Conservation (phyloP, 2,329 filamentous ascomycete genomes). For the Orbilia quercus region DNA sequence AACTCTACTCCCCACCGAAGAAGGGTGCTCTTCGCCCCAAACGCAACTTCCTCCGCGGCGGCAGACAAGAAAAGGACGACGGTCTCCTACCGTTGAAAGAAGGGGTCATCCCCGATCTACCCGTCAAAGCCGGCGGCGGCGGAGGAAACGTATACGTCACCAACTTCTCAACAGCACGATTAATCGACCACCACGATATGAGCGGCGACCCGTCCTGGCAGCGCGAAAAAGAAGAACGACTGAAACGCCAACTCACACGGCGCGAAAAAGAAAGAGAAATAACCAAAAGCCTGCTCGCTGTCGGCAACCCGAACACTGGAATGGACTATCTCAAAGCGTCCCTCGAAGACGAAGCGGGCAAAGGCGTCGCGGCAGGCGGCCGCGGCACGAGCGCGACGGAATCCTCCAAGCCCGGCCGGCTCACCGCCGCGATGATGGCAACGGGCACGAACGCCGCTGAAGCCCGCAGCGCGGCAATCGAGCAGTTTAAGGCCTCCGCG, state of each 20-base stretch:
- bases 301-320: slow-evolving; percentile 57
- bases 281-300: slow-evolving; percentile 71
- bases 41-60: slow-evolving; percentile 64
- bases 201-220: slow-evolving; percentile 68
- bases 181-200: slow-evolving; percentile 74
- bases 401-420: background rate
- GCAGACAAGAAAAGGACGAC: slow-evolving; percentile 61
- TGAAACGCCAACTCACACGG: slow-evolving; percentile 73
- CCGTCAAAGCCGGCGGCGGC: slow-evolving; percentile 63
- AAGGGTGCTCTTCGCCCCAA: slow-evolving; percentile 58
- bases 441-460: slow-evolving; percentile 25
- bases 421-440: background rate
- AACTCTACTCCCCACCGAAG: slow-evolving; percentile 64
- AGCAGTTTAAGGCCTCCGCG: slow-evolving; percentile 29
- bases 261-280: slow-evolving; percentile 79
- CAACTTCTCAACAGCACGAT: slow-evolving; percentile 66
- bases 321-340: slow-evolving; percentile 59
- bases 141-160: slow-evolving; percentile 65
- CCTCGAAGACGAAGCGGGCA: slow-evolving; percentile 41
- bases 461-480: slow-evolving; percentile 17
- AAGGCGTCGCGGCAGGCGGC: slow-evolving; percentile 15
- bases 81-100: slow-evolving; percentile 60
- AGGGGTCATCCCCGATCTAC: slow-evolving; percentile 57
- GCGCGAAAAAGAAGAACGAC: slow-evolving; percentile 72
- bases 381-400: slow-evolving; percentile 9